Evolutionary conservation across 352 stramenopile genomes (phyloP).

Genomic region (Globisporangium echinulatum): DNA sequence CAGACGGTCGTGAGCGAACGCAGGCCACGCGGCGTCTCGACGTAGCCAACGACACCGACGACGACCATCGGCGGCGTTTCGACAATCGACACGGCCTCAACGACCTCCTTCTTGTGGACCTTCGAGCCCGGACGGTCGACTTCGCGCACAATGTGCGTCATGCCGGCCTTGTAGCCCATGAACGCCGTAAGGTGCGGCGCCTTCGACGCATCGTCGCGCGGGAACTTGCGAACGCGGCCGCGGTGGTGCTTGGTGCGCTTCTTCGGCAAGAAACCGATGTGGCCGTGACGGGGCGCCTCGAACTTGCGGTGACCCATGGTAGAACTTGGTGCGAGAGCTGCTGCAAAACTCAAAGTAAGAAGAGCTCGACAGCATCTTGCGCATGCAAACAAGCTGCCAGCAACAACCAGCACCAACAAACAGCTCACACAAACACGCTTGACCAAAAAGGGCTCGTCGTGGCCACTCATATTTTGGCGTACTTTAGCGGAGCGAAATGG

Average conservation of each 20-base stretch:
- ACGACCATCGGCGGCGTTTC: conserved; percentile 99
- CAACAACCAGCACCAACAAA: background rate
- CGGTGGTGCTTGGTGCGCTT: conserved; percentile 99
- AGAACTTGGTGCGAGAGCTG: conserved; percentile 48
- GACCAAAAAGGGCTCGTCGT: too few relatives aligned
- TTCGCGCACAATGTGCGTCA: conserved; percentile 99
- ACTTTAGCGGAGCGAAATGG: too few relatives aligned
- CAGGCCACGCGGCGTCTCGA: conserved; percentile 98
- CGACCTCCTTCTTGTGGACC: conserved; percentile 99
- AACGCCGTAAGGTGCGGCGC: conserved; percentile 98
- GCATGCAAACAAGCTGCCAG: background rate
- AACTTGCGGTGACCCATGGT: conserved; percentile 98
- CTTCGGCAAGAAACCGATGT: conserved; percentile 99
- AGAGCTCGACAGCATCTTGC: background rate
- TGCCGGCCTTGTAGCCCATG: conserved; percentile 99
- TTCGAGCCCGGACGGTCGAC: conserved; percentile 98
- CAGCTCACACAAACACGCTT: too few relatives aligned
- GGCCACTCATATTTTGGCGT: too few relatives aligned
- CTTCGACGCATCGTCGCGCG: conserved; percentile 95
- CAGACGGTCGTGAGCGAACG: conserved; percentile 99
- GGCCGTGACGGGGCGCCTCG: conserved; percentile 94
- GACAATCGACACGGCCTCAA: conserved; percentile 99
- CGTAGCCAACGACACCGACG: conserved; percentile 99
- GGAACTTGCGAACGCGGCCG: conserved; percentile 99
- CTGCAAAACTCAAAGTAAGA: conserved; percentile 82